Base-by-base conservation (phyloP, 345 rosid species). In the Cochlearia excelsa region DNA sequence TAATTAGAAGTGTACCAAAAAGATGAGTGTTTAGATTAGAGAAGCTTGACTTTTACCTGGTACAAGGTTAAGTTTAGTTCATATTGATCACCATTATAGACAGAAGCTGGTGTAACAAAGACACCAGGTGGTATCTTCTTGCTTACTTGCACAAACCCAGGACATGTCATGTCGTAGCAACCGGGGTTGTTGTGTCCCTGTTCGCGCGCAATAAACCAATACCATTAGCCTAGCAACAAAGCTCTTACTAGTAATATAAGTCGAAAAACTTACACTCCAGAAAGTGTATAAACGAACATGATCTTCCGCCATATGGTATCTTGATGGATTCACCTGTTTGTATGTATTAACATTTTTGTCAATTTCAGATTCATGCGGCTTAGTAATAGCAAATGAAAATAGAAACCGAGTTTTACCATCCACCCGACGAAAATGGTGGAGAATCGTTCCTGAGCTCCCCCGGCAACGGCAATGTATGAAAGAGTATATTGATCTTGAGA, bases 241-340 rank as follows among this genome's bases (percentile, higher is more conserved):
- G n/a, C n/a, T n/a, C n/a, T n/a, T n/a, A n/a, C n/a, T n/a, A n/a
- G n/a, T n/a, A n/a, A n/a, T n/a, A n/a, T n/a, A n/a, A n/a, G n/a
- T n/a, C n/a, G n/a, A 37, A 57, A 54, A 63, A 63, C 74, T 70
- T 63, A 70, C 74, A 51, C 47, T 70, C 69, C 69, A 70, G 9
- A 49, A 63, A 37, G 60, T 58, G 27, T 56, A 63, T 26, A 70
- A 63, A 35, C 59, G 69, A 44, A 43, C 8, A 53, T 70, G 70
- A 51, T 50, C 59, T 48, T n/a, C n/a, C n/a, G n/a, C n/a, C n/a
- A n/a, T n/a, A n/a, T 30, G 26, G 53, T 70, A 70, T 4, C 57
- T 0, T 35, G 9, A n/a, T 11, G 69, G 66, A 52, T 57, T 38
- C 35, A 70, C 74, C 74, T 70, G 50, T 37, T 4, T 37, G 40